phyloP scores from a whole-genome alignment of 192 early-diverging fungal genomes.

The Coemansia sp. region DNA sequence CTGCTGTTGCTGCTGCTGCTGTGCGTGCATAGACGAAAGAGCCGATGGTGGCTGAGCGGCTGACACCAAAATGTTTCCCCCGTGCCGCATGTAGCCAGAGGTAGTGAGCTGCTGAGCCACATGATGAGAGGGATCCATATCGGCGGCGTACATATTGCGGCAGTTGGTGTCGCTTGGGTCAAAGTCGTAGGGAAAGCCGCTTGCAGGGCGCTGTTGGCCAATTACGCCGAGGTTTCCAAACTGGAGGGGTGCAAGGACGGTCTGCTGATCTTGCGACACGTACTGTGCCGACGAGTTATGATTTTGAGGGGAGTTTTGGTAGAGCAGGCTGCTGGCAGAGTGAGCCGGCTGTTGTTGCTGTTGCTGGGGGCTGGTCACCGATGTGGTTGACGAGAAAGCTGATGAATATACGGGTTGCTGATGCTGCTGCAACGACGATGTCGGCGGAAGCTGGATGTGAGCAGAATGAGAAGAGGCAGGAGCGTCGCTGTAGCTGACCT shows the following conservation, averaged over 20 bases:
- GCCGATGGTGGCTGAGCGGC: conserved; percentile 17
- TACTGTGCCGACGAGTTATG: conserved; percentile 46
- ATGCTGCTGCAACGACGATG: conserved; percentile 25
- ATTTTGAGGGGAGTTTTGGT: conserved; percentile 35
- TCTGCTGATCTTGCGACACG: conserved; percentile 46
- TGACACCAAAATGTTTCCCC: conserved; percentile 32
- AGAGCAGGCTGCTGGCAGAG: conserved; percentile 21
- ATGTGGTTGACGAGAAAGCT: conserved; percentile 27
- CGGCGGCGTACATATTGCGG: conserved; percentile 39
- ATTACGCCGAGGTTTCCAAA: conserved; percentile 42
- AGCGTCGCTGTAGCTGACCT: conserved; percentile 22
- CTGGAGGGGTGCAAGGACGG: conserved; percentile 46
- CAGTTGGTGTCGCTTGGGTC: conserved; percentile 45
- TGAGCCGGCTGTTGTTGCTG: conserved; percentile 20
- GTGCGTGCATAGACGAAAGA: conserved; percentile 19
- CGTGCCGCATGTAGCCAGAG: conserved; percentile 39
- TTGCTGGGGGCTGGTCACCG: conserved; percentile 19
- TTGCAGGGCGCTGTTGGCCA: conserved; percentile 36
- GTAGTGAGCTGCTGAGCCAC: conserved; percentile 42
- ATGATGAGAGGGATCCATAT: conserved; percentile 34
- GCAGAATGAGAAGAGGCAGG: conserved; percentile 17
- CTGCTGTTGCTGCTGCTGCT: conserved; percentile 19
- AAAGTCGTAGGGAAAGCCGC: conserved; percentile 48
- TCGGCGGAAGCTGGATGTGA: conserved; percentile 24
- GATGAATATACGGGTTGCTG: conserved; percentile 23